A percentile compares a stretch with the other conserved stretches of the same genome.
phyloP scores from a whole-genome alignment of 306 rosid species.

The Glycine latifolia region DNA sequence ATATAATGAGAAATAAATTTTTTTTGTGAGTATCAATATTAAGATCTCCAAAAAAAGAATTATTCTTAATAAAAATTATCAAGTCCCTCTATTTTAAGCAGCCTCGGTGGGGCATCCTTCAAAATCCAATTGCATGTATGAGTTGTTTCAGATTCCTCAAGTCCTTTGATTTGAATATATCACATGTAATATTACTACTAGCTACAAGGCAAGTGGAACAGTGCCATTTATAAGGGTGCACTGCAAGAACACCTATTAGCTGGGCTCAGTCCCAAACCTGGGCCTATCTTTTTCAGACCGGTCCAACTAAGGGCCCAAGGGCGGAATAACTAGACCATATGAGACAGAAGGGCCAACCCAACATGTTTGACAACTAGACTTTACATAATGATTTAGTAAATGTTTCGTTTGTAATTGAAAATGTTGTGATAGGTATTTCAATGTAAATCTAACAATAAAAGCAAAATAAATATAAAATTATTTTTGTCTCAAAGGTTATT shows the following conservation, averaged over 20 bases:
- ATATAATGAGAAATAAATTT: no score
- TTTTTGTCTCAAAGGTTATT: no score
- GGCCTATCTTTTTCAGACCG: not conserved
- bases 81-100: not conserved
- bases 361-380: not conserved
- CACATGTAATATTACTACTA: not conserved
- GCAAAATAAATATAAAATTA: no score
- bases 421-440: no score
- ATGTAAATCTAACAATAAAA: no score
- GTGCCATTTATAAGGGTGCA: not conserved
- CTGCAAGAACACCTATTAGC: not conserved
- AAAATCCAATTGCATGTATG: slow-evolving; percentile 23
- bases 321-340: not conserved
- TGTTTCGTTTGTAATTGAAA: no score
- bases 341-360: not conserved
- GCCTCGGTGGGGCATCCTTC: not conserved
- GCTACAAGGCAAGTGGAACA: not conserved
- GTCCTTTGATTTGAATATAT: not conserved
- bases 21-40: no score
- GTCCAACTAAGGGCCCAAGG: not conserved
- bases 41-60: no score
- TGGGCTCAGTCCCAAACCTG: not conserved
- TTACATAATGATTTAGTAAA: slow-evolving; percentile 40
- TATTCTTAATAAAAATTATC: no score
- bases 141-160: slow-evolving; percentile 40